Percentiles rank a stretch among this genome's conserved stretches.
phyloP scores from a whole-genome alignment of 176 grass and related monocot genomes.

The Rhipidocladum racemiflorum region DNA sequence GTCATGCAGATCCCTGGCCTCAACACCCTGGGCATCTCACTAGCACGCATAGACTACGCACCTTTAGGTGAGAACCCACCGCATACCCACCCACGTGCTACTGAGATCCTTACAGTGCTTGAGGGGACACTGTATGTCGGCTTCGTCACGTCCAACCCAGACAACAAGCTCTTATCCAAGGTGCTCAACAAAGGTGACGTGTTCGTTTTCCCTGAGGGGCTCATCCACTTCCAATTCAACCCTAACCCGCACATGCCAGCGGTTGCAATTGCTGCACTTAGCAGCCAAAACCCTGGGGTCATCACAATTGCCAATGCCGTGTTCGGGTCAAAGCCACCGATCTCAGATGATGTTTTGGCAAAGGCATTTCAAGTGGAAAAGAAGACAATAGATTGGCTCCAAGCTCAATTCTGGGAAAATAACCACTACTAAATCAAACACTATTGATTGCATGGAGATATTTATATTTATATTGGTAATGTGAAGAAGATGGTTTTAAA shows the following conservation, averaged over 20 bases:
- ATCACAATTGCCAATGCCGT: conserved; percentile 37
- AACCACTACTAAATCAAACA: conserved; percentile 7
- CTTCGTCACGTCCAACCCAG: conserved; percentile 36
- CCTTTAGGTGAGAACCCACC: conserved; percentile 8
- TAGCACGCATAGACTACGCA: conserved; percentile 4
- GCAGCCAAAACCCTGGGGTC: conserved; percentile 36
- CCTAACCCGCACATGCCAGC: background rate
- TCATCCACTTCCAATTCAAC: conserved; percentile 46
- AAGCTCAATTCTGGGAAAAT: conserved; percentile 37
- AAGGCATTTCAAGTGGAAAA: conserved; percentile 41
- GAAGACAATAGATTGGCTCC: conserved; percentile 30
- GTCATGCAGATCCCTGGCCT: conserved; percentile 10
- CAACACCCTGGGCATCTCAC: background rate
- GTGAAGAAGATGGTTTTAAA: too few relatives aligned
- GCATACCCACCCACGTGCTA: conserved; percentile 34
- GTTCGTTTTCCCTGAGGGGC: conserved; percentile 34
- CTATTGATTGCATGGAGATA: too few relatives aligned
- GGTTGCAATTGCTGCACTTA: background rate
- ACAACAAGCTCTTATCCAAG: conserved; percentile 32
- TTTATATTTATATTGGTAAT: background rate
- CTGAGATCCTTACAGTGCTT: background rate
- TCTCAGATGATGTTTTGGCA: conserved; percentile 41
- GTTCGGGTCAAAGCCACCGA: conserved; percentile 37
- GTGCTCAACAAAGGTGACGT: conserved; percentile 38
- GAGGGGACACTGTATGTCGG: conserved; percentile 42